Evolutionary conservation across 352 stramenopile species (phyloP), one percentile per base, ranked within the genome.

Genomic region (Blastocystis sp.): DNA sequence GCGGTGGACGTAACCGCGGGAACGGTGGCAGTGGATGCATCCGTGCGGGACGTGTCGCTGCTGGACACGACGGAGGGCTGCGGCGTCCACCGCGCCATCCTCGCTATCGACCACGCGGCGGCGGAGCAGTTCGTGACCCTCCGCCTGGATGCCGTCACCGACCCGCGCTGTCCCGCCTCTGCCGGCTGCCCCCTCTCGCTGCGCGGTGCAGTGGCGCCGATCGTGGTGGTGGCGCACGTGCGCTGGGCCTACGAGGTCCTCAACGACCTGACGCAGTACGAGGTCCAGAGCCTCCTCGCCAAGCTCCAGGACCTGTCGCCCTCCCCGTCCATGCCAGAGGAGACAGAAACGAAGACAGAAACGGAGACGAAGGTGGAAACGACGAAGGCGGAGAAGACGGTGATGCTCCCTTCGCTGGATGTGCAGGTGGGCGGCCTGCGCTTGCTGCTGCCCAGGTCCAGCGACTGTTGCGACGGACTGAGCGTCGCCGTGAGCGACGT

Each of bases 221-320:
- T 61, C 5, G 34, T 88, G 11, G n/a, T 88, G 2, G 78, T 45
- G 40, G 45, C 76, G 48, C 64, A 61, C 43, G 78, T 88, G 78
- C 64, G 67, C 48, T 88, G 65, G 23, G 52, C 76, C 19, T n/a
- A 78, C 11, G 78, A 88, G 38, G 23, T 88, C n/a, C 23, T 88
- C 43, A 88, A 88, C 59, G 79, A 88, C 56, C 28, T 88, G 1
- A 77, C 28, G 52, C 38, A 74, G 5, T 60, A 61, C 59, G 66
- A 59, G 66, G 0, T 40, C 1, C 23, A 53, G 28, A 69, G n/a
- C 2, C 21, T 14, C 19, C 23, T 1, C 14, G 74, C 28, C 28
- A 69, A 67, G 23, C 53, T 69, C 11, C 53, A 52, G 19, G 74
- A 84, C 21, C 7, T 69, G 10, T 52, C 67, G 23, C 21, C 40